Evolutionary conservation across 1,284 basidiomycete species (phyloP), one percentile per base, ranked within the genome.

Genomic region (Trametes sp.): DNA sequence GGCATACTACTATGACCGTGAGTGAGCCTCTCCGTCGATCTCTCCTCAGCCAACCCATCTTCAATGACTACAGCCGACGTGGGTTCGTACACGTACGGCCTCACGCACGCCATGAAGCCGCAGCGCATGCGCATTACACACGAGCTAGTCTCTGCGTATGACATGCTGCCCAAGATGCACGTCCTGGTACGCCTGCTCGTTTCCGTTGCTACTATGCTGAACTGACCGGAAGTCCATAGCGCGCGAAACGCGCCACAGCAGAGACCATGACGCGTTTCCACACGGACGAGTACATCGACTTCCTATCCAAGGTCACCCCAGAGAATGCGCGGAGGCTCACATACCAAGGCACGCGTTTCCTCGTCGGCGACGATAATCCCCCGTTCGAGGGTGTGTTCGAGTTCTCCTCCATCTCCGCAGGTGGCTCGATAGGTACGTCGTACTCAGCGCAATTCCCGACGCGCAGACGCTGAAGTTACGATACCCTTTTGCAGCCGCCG

Each of bases 271-370:
- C 94, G 4, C 81, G 89, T 21, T 99, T 99, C 76, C 98, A 99
- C 77, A 97, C 96, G 13, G 97, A 99, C 80, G 97, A 99, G 82
- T 98, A 98, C 77, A 87, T 99, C 65, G 88, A 98, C 71, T 96
- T 98, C 70, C 80, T 99, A 29, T 85, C 87, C 60, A 86, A 87
- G 53, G 95, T 98, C 36, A 93, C 92, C 0, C 96, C 96, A 0
- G 96, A 98, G 76, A 95, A 91, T 7, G 87, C 84, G 0, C 90
- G 93, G 67, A 89, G 93, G 56, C 78, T 98, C 71, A 96, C 94
- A 1, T 92, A 87, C 66, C 87, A 92, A 61, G 94, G 93, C 14
- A 87, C 87, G 54, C 82, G 92, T 76, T 97, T 95, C 75, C 81
- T 96, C 31, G 86, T 94, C 28, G 95, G 96, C 38, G 96, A 98